These are phyloP conservation scores for Paraphoma sp. DNA, from an alignment of 2,329 filamentous ascomycete species.

Conservation along the genomic window DNA sequence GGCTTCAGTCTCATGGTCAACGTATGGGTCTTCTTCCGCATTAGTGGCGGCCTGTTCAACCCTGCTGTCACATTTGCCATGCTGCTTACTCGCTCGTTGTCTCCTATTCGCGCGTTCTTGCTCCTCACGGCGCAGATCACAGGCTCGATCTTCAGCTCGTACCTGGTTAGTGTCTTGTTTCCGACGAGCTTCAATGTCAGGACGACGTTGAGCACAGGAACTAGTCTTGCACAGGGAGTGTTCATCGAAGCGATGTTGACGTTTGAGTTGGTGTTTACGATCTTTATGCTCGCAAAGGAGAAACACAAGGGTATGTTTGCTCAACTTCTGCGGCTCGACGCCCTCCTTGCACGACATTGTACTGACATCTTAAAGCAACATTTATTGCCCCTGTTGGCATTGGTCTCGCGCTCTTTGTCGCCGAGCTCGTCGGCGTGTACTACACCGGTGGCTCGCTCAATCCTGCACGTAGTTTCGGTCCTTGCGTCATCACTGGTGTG, in stretches of 20 bases:
- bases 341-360: not conserved
- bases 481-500: constrained; percentile 49
- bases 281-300: constrained; percentile 70
- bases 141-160: constrained; percentile 54
- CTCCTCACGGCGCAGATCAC: constrained; percentile 54
- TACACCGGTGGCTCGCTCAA: constrained; percentile 56
- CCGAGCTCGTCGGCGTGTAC: constrained; percentile 58
- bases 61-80: constrained; percentile 45
- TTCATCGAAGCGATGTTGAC: constrained; percentile 52
- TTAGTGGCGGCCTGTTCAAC: constrained; percentile 41
- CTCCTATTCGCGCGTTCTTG: constrained; percentile 50
- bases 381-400: constrained; percentile 75
- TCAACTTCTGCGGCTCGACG: not conserved
- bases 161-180: constrained; percentile 53
- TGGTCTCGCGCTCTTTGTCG: constrained; percentile 73
- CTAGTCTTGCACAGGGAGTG: constrained; percentile 52
- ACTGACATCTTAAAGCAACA: constrained; percentile 54
- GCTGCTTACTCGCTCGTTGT: constrained; percentile 49
- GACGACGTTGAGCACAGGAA: constrained; percentile 52
- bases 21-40: constrained; percentile 50
- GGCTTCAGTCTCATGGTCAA: constrained; percentile 48
- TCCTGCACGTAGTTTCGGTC: constrained; percentile 55
- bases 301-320: constrained; percentile 64
- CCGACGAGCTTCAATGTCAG: constrained; percentile 54
- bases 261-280: constrained; percentile 46